Percentiles rank a stretch among this genome's conserved stretches.
Evolutionary conservation across 192 early-diverging fungal genomes (phyloP).

Genomic region (Lunasporangiospora selenospora): DNA sequence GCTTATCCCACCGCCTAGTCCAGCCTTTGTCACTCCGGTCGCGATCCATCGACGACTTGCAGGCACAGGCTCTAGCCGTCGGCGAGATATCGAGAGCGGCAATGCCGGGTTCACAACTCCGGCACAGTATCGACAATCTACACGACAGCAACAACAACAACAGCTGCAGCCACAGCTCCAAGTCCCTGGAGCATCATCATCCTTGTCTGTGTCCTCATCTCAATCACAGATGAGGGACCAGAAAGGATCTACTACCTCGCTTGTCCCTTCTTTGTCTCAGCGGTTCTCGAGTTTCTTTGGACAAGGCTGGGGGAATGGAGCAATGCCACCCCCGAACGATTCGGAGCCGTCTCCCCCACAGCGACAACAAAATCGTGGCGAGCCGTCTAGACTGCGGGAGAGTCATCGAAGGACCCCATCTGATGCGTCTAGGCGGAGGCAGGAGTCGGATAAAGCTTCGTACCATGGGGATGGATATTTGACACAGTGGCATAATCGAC

Average conservation of each 20-base stretch:
- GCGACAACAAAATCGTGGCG: background rate
- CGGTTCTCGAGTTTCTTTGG: slow-evolving; percentile 31
- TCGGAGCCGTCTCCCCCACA: too few species aligned
- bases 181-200: background rate
- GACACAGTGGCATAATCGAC: slow-evolving; percentile 37
- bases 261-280: slow-evolving; percentile 14
- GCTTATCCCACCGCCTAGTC: slow-evolving; percentile 1
- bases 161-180: slow-evolving; percentile 11
- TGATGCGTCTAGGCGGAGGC: background rate
- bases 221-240: background rate
- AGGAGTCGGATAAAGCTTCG: slow-evolving; percentile 17
- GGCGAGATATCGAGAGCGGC: background rate
- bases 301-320: slow-evolving; percentile 25
- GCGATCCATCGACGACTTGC: slow-evolving; percentile 8
- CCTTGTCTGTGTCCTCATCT: background rate
- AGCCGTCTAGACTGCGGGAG: slow-evolving; percentile 7
- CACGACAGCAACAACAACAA: slow-evolving; percentile 13
- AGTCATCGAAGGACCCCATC: slow-evolving; percentile 4
- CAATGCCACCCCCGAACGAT: slow-evolving; percentile 43
- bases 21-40: slow-evolving; percentile 33
- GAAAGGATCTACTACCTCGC: slow-evolving; percentile 18
- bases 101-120: background rate
- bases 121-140: slow-evolving; percentile 4
- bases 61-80: slow-evolving; percentile 2
- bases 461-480: slow-evolving; percentile 23